Evolutionary conservation across 2,329 filamentous ascomycete genomes (phyloP).

Genomic region (Botrytis hyacinthi): DNA sequence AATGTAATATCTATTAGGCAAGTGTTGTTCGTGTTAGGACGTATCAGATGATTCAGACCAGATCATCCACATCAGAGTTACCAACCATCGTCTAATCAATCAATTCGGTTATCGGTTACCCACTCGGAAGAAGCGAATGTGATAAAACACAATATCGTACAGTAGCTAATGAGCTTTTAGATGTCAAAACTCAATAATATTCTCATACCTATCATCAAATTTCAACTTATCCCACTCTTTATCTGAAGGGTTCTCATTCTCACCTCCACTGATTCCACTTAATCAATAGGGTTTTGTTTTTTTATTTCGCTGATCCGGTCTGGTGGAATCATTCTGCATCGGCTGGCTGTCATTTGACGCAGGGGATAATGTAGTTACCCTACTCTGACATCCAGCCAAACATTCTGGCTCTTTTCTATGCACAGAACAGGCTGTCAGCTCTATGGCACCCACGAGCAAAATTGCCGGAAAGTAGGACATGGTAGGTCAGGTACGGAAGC

Average conservation of each 20-base stretch:
- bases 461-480: slow-evolving; percentile 16
- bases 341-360: slow-evolving; percentile 10
- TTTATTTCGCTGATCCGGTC: background rate
- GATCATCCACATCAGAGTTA: background rate
- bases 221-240: slow-evolving; percentile 2
- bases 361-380: slow-evolving; percentile 6
- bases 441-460: background rate
- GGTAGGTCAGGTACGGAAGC: slow-evolving; percentile 2
- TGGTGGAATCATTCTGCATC: slow-evolving; percentile 19
- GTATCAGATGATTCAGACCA: slow-evolving; percentile 1
- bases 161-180: background rate
- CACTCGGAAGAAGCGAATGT: slow-evolving; percentile 7
- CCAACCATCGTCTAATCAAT: slow-evolving; percentile 4
- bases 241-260: background rate
- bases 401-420: background rate
- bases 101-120: background rate
- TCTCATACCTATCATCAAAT: slow-evolving; percentile 10
- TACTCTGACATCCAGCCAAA: background rate
- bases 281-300: background rate
- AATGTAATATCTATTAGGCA: background rate
- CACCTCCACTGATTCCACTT: background rate
- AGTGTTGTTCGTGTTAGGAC: background rate
- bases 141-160: background rate
- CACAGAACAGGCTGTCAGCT: slow-evolving; percentile 19
- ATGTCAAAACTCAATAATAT: background rate